Base-by-base conservation (phyloP, 257 asterid genomes). In the Linderniella brevidens region DNA sequence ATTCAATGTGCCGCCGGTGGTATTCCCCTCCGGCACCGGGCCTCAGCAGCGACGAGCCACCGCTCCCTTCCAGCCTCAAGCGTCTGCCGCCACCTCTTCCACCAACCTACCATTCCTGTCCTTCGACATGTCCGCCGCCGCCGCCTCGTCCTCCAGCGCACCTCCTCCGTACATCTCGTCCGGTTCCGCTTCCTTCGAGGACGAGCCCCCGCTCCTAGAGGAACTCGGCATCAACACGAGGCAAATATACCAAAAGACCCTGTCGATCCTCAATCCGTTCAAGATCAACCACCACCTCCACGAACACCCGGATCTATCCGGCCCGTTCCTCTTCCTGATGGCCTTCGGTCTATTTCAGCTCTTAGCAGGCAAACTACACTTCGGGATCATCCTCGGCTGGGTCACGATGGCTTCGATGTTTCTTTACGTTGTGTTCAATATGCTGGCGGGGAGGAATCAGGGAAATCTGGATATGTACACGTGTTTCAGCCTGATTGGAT, bases 381-480 rank as follows among this genome's bases (percentile, higher is more conserved):
- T 44, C 17, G 49, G 49, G 19, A 44, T 44, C 17, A 44, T 44
- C 13, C 49, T 44, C 49, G 49, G 49, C 11, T 44, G 49, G 49
- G 19, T 44, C 19, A 44, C 49, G 17, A 44, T 44, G 49, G 49
- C 49, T 13, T 44, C 49, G 17, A 19, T 10, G 19, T 44, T 44
- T 16, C 49, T 44, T 10, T 44, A 44, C 17, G 49, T 44, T 2
- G 49, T 44, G 11, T 44, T 44, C 17, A 44, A 44, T 9, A 44
- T 44, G 49, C 49, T 44, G 11, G 49, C 49, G 11, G 49, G 49
- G 13, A 44, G 49, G 18, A 44, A 44, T 16, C 32, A 25, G 32
- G 49, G 49, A 19, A 44, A 44, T 16, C 17, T 44, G 49, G 49
- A 44, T 44, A 16, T 44, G 15, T 44, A 44, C 49, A 44, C 15